Evolutionary conservation across 345 rosid genomes (phyloP), one percentile per base, ranked within the genome.

Genomic region (Bruguiera parviflora): DNA sequence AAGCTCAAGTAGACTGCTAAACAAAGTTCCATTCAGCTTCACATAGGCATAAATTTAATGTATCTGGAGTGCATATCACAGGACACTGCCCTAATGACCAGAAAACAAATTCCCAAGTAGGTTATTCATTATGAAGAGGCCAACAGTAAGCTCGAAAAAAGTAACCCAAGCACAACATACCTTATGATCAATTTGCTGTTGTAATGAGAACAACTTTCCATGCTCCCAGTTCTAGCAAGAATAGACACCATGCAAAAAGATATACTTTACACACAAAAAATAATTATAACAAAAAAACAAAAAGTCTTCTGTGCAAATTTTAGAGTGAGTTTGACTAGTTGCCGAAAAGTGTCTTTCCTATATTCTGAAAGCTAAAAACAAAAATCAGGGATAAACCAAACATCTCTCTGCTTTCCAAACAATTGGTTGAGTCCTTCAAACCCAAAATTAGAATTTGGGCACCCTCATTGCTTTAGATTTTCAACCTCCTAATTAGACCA

Each of bases 101-200:
- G 6, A 53, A 62, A 63, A 55, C 27, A 20, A 27, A 63, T 22
- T 63, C 37, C 19, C 55, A 53, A 21, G 32, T n/a, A 25, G 43
- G 8, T 5, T n/a, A 3, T 5, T 43, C 28, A 29, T 13, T 46
- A 51, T 39, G 27, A 35, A 29, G 8, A 62, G 20, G 61, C 4
- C 11, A 55, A 16, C n/a, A 24, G 29, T 53, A 21, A 28, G 29
- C 29, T 71, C 31, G 18, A 71, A 52, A 32, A 31, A 62, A 37
- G 31, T 28, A n/a, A 21, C 27, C 63, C 20, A 56, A 66, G 32
- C 11, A 56, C 43, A 25, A 19, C 28, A 25, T 59, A 87, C 98
- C 97, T 91, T 93, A 67, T 93, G 97, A 66, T 86, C 88, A 5
- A 88, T 80, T 82, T 93, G 98, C 67, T 89, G 88, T 71, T 86